Evolutionary conservation across 257 asterid genomes (phyloP).

Genomic region (Fraxinus quadrangulata): DNA sequence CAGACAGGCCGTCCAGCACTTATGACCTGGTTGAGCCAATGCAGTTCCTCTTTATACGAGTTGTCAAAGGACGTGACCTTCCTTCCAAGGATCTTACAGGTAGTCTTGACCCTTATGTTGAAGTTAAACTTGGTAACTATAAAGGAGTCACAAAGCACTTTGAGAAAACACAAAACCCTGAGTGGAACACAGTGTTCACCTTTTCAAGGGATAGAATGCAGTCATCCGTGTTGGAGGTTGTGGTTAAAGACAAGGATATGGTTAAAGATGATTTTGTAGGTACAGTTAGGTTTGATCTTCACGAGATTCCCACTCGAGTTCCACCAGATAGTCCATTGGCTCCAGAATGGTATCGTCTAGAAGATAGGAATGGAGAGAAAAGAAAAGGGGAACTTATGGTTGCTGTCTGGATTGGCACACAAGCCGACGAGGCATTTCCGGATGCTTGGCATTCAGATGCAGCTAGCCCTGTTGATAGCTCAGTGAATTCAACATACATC

Average conservation of each 20-base stretch:
- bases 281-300: slow-evolving; percentile 58
- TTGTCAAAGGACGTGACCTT: slow-evolving; percentile 77
- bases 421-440: slow-evolving; percentile 92
- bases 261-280: slow-evolving; percentile 84
- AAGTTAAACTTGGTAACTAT: slow-evolving; percentile 86
- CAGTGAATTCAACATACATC: slow-evolving; percentile 46
- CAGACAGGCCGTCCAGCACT: slow-evolving; percentile 53
- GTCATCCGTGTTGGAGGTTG: slow-evolving; percentile 67
- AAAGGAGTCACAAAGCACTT: slow-evolving; percentile 77
- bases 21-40: slow-evolving; percentile 93
- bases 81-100: slow-evolving; percentile 73
- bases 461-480: slow-evolving; percentile 47
- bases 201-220: slow-evolving; percentile 76
- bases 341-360: slow-evolving; percentile 87
- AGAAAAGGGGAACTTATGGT: slow-evolving; percentile 77
- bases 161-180: slow-evolving; percentile 72
- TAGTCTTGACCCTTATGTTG: slow-evolving; percentile 86
- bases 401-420: slow-evolving; percentile 95
- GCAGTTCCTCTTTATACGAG: slow-evolving; percentile 87
- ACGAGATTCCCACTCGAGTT: slow-evolving; percentile 73
- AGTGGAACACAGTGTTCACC: slow-evolving; percentile 85
- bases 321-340: slow-evolving; percentile 99
- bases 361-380: slow-evolving; percentile 68
- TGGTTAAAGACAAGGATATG: slow-evolving; percentile 72
- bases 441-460: slow-evolving; percentile 95